Percentiles rank a stretch among this genome's conserved stretches.
phyloP scores from a whole-genome alignment of 2,329 filamentous ascomycete genomes.

The Fusarium anthophilum region DNA sequence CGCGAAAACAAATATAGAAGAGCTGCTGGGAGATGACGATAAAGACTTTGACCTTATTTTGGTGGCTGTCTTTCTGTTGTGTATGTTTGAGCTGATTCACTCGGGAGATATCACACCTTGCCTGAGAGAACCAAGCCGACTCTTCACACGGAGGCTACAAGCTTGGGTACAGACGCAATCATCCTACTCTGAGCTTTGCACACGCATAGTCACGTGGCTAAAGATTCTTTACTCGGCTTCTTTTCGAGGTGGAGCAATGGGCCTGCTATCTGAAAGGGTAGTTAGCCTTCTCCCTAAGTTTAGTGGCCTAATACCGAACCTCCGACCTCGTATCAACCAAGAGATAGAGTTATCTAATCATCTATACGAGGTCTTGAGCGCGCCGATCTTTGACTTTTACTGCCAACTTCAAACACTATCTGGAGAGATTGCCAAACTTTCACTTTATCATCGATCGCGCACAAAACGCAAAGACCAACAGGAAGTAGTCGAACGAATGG shows the following conservation, averaged over 20 bases:
- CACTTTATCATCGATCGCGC: not conserved
- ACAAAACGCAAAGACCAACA: not conserved
- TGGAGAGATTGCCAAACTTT: not conserved
- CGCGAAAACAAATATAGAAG: not conserved
- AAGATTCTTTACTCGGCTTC: not conserved
- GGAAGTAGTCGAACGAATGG: not conserved
- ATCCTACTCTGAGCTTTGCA: not conserved
- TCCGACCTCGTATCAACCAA: not conserved
- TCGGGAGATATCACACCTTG: not conserved
- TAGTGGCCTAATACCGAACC: not conserved
- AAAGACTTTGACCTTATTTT: not conserved
- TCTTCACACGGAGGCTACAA: accelerated
- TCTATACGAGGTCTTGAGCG: not conserved
- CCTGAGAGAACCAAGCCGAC: not conserved
- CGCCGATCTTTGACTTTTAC: not conserved
- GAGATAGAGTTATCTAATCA: not conserved
- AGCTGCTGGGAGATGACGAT: not conserved
- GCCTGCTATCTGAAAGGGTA: not conserved
- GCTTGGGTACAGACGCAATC: not conserved
- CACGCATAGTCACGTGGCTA: not conserved
- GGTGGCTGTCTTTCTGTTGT: not conserved
- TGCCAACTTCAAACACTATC: not conserved
- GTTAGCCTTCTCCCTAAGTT: not conserved
- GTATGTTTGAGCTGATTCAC: not conserved
- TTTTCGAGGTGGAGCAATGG: not conserved